Percentiles rank a stretch among this genome's conserved stretches.
These are phyloP conservation scores for Ormosia emarginata DNA, from an alignment of 306 rosid species.

Conservation along the genomic window DNA sequence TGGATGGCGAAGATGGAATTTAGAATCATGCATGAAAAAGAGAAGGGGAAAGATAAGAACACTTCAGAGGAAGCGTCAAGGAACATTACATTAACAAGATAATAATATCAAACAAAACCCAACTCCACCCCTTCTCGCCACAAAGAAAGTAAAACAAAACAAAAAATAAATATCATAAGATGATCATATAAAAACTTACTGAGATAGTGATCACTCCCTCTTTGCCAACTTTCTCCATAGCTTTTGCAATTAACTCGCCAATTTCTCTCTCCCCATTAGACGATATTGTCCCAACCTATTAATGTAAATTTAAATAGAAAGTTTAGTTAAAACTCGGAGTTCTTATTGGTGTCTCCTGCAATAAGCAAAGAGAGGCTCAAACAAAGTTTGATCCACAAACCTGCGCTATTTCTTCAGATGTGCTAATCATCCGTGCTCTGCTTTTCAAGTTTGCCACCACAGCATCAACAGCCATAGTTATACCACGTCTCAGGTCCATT, in stretches of 20 bases:
- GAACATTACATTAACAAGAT: background rate
- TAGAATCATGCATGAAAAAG: background rate
- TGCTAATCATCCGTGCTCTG: slow-evolving; percentile 92
- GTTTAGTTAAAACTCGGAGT: background rate
- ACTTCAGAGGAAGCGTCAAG: background rate
- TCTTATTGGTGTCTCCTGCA: background rate
- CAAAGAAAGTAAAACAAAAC: background rate
- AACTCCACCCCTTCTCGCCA: background rate
- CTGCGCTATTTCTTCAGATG: slow-evolving; percentile 97
- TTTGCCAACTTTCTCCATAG: slow-evolving; percentile 98
- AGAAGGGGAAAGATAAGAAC: background rate
- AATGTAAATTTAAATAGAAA: background rate
- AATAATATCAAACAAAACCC: background rate
- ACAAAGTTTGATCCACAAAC: slow-evolving; percentile 33
- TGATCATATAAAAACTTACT: slow-evolving; percentile 43
- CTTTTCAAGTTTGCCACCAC: slow-evolving; percentile 90
- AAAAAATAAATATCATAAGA: background rate
- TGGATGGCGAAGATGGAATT: background rate
- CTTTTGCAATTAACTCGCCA: slow-evolving; percentile 94
- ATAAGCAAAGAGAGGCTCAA: background rate
- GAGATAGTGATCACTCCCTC: slow-evolving; percentile 93
- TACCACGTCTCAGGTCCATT: slow-evolving; percentile 94
- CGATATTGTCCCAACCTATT: slow-evolving; percentile 92
- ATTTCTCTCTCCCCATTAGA: slow-evolving; percentile 94
- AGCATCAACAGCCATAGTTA: slow-evolving; percentile 81